Conservation (phyloP, 306 rosid genomes). For the Vigna radiata region DNA sequence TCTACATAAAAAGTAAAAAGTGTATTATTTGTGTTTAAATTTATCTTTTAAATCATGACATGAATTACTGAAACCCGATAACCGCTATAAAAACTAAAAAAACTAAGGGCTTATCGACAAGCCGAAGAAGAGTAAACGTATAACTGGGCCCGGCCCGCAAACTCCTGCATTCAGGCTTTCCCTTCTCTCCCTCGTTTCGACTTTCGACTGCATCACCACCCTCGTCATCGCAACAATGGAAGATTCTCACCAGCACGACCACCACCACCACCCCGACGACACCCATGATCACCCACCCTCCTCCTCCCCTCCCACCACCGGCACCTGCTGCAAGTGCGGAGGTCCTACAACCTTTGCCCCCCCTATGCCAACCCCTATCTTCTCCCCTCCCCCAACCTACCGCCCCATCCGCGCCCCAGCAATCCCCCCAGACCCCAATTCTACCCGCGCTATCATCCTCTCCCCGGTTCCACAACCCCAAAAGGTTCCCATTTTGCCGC, state of each 20-base stretch:
- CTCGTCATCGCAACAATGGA: background rate
- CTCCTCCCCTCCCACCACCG: constrained; percentile 43
- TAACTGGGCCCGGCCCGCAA: background rate
- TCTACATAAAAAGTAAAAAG: no score
- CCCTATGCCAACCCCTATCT: constrained; percentile 55
- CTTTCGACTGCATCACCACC: background rate
- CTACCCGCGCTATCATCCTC: constrained; percentile 79
- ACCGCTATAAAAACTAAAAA: no score
- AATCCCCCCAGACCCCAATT: constrained; percentile 65
- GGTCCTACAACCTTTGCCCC: constrained; percentile 68
- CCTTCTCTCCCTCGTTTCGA: background rate
- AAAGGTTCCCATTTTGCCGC: constrained; percentile 57
- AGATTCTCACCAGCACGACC: background rate
- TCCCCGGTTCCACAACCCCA: constrained; percentile 87
- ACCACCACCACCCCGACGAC: constrained; percentile 9
- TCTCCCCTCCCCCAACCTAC: constrained; percentile 81
- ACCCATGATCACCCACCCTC: constrained; percentile 38
- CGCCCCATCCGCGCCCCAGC: constrained; percentile 96
- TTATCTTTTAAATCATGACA: no score
- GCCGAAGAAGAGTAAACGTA: background rate
- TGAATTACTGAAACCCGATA: no score
- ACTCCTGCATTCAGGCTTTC: background rate
- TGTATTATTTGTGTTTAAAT: no score
- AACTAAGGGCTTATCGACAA: background rate
- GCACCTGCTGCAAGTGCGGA: constrained; percentile 84